Conservation (phyloP, 306 rosid species). For the Senna siamea region DNA sequence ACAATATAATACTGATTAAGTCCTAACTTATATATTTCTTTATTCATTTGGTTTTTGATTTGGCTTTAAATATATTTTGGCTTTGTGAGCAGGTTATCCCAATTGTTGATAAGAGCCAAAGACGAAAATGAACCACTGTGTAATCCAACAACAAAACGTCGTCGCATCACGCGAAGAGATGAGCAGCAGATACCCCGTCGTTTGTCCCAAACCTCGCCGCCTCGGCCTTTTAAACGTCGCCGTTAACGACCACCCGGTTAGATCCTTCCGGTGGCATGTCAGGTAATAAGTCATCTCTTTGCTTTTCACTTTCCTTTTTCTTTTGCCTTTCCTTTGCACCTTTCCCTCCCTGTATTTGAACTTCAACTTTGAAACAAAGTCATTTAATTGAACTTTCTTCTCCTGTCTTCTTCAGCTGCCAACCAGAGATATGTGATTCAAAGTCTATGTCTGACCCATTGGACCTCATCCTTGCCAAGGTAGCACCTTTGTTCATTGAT, state of each 20-base stretch:
- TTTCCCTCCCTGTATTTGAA: too few species aligned
- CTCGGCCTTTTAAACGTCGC: constrained; percentile 54
- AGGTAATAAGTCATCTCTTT: constrained; percentile 45
- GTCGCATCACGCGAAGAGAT: constrained; percentile 71
- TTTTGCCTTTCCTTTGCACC: not conserved
- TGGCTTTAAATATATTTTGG: not conserved
- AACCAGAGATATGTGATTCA: constrained; percentile 65
- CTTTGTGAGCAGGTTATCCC: constrained; percentile 37
- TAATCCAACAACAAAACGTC: constrained; percentile 61
- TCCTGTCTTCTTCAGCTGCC: constrained; percentile 59
- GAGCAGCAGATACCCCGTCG: constrained; percentile 50
- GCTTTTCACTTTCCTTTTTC: not conserved
- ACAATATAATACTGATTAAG: constrained; percentile 10
- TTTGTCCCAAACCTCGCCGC: constrained; percentile 97
- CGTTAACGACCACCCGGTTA: constrained; percentile 54
- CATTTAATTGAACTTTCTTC: not conserved
- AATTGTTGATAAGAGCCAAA: constrained; percentile 21
- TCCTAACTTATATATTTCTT: constrained; percentile 23
- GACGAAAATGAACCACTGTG: constrained; percentile 69
- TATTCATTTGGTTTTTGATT: not conserved
- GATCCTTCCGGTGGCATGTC: constrained; percentile 67
- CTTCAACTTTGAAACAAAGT: not conserved
- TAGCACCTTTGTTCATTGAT: not conserved
- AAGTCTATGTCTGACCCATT: constrained; percentile 60
- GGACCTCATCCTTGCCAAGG: constrained; percentile 79